A percentile compares a stretch with the other conserved stretches of the same genome.
Conservation (phyloP, 768 basidiomycete species). For the Candolleomyces efflorescens region DNA sequence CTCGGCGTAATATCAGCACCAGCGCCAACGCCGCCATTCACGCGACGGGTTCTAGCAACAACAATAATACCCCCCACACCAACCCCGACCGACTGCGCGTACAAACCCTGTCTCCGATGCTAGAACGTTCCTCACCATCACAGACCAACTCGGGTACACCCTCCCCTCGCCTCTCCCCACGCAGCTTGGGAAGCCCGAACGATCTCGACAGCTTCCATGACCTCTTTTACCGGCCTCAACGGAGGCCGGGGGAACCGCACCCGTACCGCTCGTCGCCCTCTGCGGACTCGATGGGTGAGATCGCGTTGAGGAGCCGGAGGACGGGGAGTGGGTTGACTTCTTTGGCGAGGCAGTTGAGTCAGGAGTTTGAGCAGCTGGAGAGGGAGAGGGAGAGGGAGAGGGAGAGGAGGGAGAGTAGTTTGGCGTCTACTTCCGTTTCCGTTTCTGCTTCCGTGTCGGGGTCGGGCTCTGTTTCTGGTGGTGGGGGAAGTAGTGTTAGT, state of each 20-base stretch:
- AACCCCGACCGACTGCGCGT: neutral
- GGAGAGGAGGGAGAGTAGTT: conserved; percentile 16
- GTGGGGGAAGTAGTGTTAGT: too few species aligned
- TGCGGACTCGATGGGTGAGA: conserved; percentile 30
- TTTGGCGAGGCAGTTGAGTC: conserved; percentile 46
- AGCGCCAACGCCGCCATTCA: too few species aligned
- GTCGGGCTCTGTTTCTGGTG: too few species aligned
- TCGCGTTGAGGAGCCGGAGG: conserved; percentile 24
- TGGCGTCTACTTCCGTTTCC: conserved; percentile 22
- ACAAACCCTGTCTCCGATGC: conserved; percentile 5
- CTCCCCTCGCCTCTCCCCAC: conserved; percentile 40
- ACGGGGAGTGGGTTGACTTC: conserved; percentile 44
- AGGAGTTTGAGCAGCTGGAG: conserved; percentile 43
- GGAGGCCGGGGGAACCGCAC: conserved; percentile 7
- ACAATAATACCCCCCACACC: too few species aligned
- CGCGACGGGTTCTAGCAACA: too few species aligned
- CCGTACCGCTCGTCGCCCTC: conserved; percentile 17
- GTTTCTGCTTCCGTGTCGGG: too few species aligned
- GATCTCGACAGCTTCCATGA: conserved; percentile 74
- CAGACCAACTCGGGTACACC: conserved; percentile 14
- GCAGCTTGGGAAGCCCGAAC: conserved; percentile 52
- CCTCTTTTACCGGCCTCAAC: conserved; percentile 59
- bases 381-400: conserved; percentile 27
- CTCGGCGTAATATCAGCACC: too few species aligned
- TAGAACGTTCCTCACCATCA: conserved; percentile 8